Evolutionary conservation across 2,329 filamentous ascomycete genomes (phyloP).

Genomic region (Neocucurbitaria cava): DNA sequence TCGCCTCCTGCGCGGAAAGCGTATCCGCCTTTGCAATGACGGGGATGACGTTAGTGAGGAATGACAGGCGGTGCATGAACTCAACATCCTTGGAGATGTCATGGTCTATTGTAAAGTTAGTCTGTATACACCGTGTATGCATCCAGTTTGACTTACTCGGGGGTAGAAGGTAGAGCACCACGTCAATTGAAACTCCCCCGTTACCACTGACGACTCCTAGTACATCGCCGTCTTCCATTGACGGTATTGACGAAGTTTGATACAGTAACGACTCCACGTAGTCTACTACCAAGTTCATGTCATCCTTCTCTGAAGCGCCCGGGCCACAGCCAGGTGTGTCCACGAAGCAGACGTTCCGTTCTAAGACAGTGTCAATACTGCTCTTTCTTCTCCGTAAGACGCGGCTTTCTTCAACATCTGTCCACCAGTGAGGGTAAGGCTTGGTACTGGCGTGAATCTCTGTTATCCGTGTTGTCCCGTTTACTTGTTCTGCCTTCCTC

Average conservation of each 20-base stretch:
- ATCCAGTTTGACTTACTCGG: conserved; percentile 61
- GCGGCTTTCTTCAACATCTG: conserved; percentile 73
- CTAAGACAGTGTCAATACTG: conserved; percentile 76
- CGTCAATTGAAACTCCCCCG: conserved; percentile 84
- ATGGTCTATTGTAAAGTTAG: conserved; percentile 38
- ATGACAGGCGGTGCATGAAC: conserved; percentile 72
- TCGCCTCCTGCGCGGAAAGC: conserved; percentile 64
- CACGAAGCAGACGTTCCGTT: conserved; percentile 92
- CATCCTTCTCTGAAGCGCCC: conserved; percentile 47
- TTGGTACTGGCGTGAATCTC: conserved; percentile 57
- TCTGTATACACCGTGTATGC: not conserved
- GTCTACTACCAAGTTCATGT: conserved; percentile 55
- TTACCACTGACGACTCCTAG: conserved; percentile 79
- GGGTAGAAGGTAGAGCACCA: conserved; percentile 80
- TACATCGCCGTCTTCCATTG: conserved; percentile 75
- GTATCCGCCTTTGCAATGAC: conserved; percentile 80
- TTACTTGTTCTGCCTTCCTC: conserved; percentile 25
- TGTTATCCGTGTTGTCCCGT: conserved; percentile 40
- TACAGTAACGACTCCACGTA: conserved; percentile 77
- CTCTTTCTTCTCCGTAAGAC: conserved; percentile 68
- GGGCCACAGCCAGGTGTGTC: conserved; percentile 74
- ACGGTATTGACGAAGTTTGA: conserved; percentile 66
- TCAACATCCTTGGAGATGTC: conserved; percentile 68
- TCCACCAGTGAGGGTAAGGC: conserved; percentile 88
- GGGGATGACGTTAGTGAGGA: conserved; percentile 84